Base-by-base conservation (phyloP, 345 rosid species). In the Anastatica hierochuntica region DNA sequence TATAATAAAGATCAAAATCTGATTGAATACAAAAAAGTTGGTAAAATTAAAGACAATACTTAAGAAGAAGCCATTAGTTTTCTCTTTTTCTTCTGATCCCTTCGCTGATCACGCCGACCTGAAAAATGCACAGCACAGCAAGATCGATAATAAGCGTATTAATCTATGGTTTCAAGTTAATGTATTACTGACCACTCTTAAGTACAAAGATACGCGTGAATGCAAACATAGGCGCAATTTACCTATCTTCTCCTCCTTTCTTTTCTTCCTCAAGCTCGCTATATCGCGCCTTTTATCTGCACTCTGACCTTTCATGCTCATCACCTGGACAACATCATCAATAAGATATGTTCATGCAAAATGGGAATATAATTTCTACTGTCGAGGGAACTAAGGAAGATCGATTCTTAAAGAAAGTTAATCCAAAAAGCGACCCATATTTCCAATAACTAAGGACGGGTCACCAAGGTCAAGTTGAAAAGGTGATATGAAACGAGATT, bases 161-260 rank as follows among this genome's bases (percentile, higher is more conserved):
- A n/a, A n/a, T n/a, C n/a, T n/a, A n/a, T n/a, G n/a, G n/a, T n/a
- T n/a, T n/a, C n/a, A n/a, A n/a, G n/a, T n/a, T n/a, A n/a, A n/a
- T n/a, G n/a, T n/a, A n/a, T n/a, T n/a, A n/a, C n/a, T n/a, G n/a
- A n/a, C n/a, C n/a, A n/a, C n/a, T n/a, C n/a, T 29, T 12, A 19
- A 21, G 47, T 46, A 14, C 29, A 39, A 48, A 53, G 29, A 29
- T 40, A 21, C 24, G 5, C 24, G 24, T 21, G 3, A 21, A 5
- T 21, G 24, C n/a, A n/a, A n/a, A 7, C 45, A 14, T 16, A 43
- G 43, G 24, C 24, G 24, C 5, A 1, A n/a, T 12, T 4, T 76
- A 83, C 90, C 72, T 78, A 74, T 88, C 64, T 88, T 92, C 77
- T 85, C 96, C 2, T 78, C 83, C 72, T 79, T 90, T 62, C 79